Evolutionary conservation across 2,329 filamentous ascomycete species (phyloP).

Genomic region (Dactylellina sp.): DNA sequence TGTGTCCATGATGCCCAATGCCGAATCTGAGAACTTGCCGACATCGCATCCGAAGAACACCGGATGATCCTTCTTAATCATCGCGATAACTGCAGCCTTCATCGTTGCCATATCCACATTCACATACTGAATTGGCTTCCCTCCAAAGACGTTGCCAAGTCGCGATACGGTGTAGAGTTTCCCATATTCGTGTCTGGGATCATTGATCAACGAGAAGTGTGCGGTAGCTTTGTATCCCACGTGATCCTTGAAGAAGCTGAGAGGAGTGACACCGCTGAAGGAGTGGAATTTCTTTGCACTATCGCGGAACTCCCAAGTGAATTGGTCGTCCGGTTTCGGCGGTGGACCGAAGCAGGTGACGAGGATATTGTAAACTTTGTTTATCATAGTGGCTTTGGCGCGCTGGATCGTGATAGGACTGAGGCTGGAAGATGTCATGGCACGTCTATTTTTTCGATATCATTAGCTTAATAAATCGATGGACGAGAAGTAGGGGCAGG

Average conservation of each 20-base stretch:
- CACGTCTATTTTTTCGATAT: slow-evolving; percentile 58
- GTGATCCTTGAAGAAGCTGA: slow-evolving; percentile 76
- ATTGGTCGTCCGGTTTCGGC: slow-evolving; percentile 75
- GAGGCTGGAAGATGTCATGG: slow-evolving; percentile 63
- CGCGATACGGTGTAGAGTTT: slow-evolving; percentile 79
- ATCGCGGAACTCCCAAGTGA: slow-evolving; percentile 84
- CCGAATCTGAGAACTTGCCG: slow-evolving; percentile 79
- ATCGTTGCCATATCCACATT: slow-evolving; percentile 81
- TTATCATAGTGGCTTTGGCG: slow-evolving; percentile 74
- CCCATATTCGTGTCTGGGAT: slow-evolving; percentile 81
- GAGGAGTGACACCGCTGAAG: slow-evolving; percentile 72
- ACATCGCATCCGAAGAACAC: slow-evolving; percentile 92
- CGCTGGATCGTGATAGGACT: slow-evolving; percentile 70
- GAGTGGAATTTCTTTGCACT: slow-evolving; percentile 73
- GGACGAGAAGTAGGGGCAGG: slow-evolving; percentile 63
- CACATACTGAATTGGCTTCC: slow-evolving; percentile 80
- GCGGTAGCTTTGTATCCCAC: slow-evolving; percentile 54
- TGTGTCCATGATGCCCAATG: slow-evolving; percentile 82
- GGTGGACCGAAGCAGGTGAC: slow-evolving; percentile 85
- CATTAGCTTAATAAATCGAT: slow-evolving; percentile 63
- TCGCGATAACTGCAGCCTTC: slow-evolving; percentile 78
- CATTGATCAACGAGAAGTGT: slow-evolving; percentile 81
- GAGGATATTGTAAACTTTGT: slow-evolving; percentile 82
- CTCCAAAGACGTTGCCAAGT: slow-evolving; percentile 84
- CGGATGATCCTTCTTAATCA: slow-evolving; percentile 81